Evolutionary conservation across 1,284 basidiomycete species (phyloP), one percentile per base, ranked within the genome.

Genomic region (Cryptococcus sp.): DNA sequence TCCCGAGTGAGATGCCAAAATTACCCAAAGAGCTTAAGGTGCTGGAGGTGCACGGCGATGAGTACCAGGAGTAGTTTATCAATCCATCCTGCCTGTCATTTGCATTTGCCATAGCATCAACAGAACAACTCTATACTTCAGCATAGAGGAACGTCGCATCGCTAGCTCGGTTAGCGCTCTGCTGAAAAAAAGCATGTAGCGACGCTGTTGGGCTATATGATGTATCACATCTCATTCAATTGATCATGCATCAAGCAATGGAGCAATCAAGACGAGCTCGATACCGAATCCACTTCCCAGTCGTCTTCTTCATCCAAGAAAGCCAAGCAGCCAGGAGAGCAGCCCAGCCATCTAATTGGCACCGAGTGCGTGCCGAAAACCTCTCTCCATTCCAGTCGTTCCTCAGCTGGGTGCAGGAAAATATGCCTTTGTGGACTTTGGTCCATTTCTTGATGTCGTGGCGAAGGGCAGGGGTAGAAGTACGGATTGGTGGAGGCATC

Each of bases 401-500:
- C 72, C 48, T 78, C 78, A 2, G 73, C 72, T 3, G 75, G 57
- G 42, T 75, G 65, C n/a, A 79, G 50, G 58, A 74, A 78, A 19
- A 79, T 17, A 10, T 66, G 68, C 13, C 71, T 60, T 7, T 56
- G 62, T 16, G 59, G 61, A 23, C 54, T 17, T 25, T 45, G 20
- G 17, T 55, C 38, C 19, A 55, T 58, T 16, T 72, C 68, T 5
- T 54, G 51, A 56, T 79, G 77, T 3, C 68, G 64, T 0, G 73
- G 74, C 5, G 72, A 72, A 4, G 75, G 76, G 47, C 78, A 79
- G 5, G 72, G 68, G 22, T 62, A 59, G 53, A 67, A 77, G 56
- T 70, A 78, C 19, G 75, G 76, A 50, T 79, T 79, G 2, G 44
- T 44, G 0, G 76, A 68, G 1, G 73, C 77, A 46, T 79, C 76